Base-by-base conservation (phyloP, 176 grass and related monocot genomes). In the Zea luxurians region DNA sequence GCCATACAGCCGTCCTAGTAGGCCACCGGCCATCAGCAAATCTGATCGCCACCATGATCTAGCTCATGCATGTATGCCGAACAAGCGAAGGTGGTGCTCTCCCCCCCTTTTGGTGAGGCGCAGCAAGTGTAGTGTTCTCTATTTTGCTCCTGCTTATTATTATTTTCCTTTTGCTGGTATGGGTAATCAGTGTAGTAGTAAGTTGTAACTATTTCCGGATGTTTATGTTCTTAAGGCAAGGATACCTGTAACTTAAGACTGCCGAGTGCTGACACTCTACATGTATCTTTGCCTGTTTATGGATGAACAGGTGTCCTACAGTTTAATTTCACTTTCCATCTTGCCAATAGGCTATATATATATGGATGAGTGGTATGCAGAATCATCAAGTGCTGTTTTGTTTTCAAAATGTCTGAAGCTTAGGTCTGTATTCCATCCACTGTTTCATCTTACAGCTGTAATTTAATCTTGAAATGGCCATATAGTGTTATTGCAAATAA, bases 1-100 rank as follows among this genome's bases (percentile, higher is more conserved):
- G 88, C 69, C 91, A 94, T 76, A 89, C 92, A 52, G 89, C 96
- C 71, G 88, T 92, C 88, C 85, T 98, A 79, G 92, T 98, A 67
- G 86, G 89, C 37, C 81, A 15, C 42, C 66, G 54, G 15, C 52
- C 78, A 0, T 89, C 87, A 66, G 73, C 66, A 57, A 85, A 82
- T 67, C 17, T 77, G 49, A 73, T 82, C 40, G 73, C 73, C 49
- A 78, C 87, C 18, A 66, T 78, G 70, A 61, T 81, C 58, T 89
- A 85, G 78, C 11, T 52, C 64, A 6, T 60, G 80, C 64, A 6
- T 60, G 80, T 68, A 50, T 20, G 41, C 59, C 10, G 73, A 17
- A 45, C 49, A 40, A 5, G 43, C 55, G 40, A 75, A 73, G 55
- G 38, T 63, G n/a, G 38, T 63, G n/a, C 27, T 71, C 38, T 70